These are phyloP conservation scores for Pouteria glomerata DNA, from an alignment of 148 eudicot genomes.

Conservation along the genomic window DNA sequence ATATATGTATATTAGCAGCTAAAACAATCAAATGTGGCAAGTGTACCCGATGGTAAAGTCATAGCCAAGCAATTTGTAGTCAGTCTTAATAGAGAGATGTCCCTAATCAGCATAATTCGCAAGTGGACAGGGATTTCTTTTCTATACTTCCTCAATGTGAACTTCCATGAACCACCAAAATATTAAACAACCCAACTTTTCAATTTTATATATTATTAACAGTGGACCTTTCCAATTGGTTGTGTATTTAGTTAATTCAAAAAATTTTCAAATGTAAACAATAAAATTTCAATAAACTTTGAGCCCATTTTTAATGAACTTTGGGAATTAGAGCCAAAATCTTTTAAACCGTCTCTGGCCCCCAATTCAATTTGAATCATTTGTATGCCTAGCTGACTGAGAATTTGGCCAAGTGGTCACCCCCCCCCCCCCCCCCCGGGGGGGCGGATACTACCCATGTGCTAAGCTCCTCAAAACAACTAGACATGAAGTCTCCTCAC, in stretches of 20 bases:
- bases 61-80: too few relatives aligned
- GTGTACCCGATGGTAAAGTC: too few relatives aligned
- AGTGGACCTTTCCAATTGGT: neutral
- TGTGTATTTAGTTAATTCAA: neutral
- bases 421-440: too few relatives aligned
- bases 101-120: too few relatives aligned
- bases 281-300: neutral
- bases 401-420: neutral
- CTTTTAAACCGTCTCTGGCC: neutral
- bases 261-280: neutral
- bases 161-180: too few relatives aligned
- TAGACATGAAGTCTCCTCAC: neutral
- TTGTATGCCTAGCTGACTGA: neutral
- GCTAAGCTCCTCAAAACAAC: constrained; percentile 1
- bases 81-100: too few relatives aligned
- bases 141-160: too few relatives aligned
- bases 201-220: too few relatives aligned
- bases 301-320: constrained; percentile 1
- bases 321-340: neutral
- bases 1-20: too few relatives aligned
- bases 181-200: too few relatives aligned
- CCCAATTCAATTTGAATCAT: neutral
- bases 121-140: too few relatives aligned
- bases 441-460: neutral
- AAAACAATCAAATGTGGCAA: too few relatives aligned